Evolutionary conservation across 192 early-diverging fungal genomes (phyloP), one percentile per base, ranked within the genome.

Genomic region (Backusella sp.): DNA sequence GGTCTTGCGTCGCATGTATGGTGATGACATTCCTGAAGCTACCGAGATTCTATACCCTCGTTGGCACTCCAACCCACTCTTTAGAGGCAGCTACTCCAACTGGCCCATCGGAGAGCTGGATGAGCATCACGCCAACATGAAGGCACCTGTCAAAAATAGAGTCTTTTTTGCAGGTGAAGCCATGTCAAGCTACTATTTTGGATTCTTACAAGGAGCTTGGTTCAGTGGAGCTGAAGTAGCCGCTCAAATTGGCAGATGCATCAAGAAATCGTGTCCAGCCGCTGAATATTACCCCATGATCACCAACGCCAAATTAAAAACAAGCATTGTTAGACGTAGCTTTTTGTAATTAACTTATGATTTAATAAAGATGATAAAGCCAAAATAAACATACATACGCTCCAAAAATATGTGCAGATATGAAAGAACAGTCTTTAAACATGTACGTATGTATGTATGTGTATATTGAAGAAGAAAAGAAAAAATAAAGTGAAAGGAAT

Each of bases 111-210:
- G 83, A 17, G 77, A 82, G 30, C 21, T 76, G 4, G 70, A 73
- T 59, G 69, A 84, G 28, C 78, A 81, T 30, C 81, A 82, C 34
- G 59, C 34, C 23, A 84, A 84, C 19, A 75, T 84, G 80, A 76
- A 69, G 32, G 83, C 83, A 9, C 76, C 77, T 44, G 19, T 84
- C 9, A 35, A 76, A 15, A 77, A 77, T 30, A 67, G 81, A n/a
- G 44, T 84, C 3, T 84, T 78, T 74, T 84, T 84, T 70, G 53
- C 80, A 26, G 83, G 83, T 42, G 83, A 84, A 35, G 77, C 81
- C 53, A 76, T 77, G 77, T 76, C 74, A 6, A 12, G 19, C 3
- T 46, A 79, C 1, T 82, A 79, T 42, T 84, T 37, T 79, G 83
- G 39, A 4, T 73, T 70, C 53, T 36, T 80, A 28, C 59, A 80